Evolutionary conservation across 1,284 basidiomycete genomes (phyloP), one percentile per base, ranked within the genome.

Genomic region (Pascua sp.): DNA sequence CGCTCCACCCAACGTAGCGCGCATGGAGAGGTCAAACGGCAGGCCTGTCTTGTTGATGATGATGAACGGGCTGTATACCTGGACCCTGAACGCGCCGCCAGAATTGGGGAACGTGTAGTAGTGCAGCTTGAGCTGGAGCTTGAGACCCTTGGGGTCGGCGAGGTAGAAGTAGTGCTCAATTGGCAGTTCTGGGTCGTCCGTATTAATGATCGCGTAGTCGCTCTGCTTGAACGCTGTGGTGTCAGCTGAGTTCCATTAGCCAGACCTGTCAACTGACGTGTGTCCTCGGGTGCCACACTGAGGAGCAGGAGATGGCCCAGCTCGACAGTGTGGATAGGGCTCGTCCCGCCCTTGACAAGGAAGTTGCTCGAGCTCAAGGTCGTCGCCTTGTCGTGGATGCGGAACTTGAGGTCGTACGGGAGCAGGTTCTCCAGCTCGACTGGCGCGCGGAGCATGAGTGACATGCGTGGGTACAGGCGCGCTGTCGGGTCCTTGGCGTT

Each of bases 51-150:
- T 97, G 79, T 99, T 99, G 73, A 97, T 79, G 50, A 98, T 80
- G 51, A 98, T 81, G 73, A 90, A 98, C 3, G 96, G 94, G 64
- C 86, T 87, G 73, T 93, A 98, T 53, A 99, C 87, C 76, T 98
- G 95, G 1, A 98, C 91, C 77, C 91, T 95, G 83, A 97, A 96
- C 1, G 95, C 93, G n/a, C 96, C 94, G 4, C 95, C 96, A 11
- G 93, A 90, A 59, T 97, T 85, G 3, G 90, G 86, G 76, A 91
- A 91, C 44, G 87, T 87, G 50, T 89, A 80, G 73, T 97, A 98
- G 73, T 96, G 91, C 39, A 98, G 78, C 61, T 82, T 86, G 52
- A 98, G 80, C 64, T 90, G 84, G 48, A 98, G 80, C 76, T 90
- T 94, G 43, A 89, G 82, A 49, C 87, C 88, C 48, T 83, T 81